phyloP scores from a whole-genome alignment of 148 eudicot genomes.

The Polygonum maritimum region DNA sequence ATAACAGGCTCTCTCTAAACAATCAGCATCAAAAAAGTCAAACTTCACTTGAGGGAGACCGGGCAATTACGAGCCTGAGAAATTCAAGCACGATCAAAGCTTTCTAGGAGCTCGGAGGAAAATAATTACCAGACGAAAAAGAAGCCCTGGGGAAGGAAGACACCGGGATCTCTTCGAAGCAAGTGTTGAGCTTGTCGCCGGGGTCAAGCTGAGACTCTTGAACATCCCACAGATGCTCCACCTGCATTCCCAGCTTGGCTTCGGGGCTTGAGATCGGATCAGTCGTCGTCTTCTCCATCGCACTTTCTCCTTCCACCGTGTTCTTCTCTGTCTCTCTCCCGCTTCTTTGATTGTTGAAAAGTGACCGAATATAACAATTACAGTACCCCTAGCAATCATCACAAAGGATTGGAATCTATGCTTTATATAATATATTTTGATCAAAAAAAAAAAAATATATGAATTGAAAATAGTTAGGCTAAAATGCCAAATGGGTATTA shows the following conservation, averaged over 20 bases:
- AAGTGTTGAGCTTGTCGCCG: constrained; percentile 86
- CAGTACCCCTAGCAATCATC: background rate
- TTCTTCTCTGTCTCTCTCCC: background rate
- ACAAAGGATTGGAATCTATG: background rate
- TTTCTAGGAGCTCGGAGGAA: background rate
- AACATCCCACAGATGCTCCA: constrained; percentile 84
- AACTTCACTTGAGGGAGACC: background rate
- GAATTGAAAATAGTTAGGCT: no score
- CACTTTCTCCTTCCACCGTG: background rate
- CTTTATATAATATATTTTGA: constrained; percentile 19
- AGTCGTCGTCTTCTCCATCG: background rate
- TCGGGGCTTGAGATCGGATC: constrained; percentile 50
- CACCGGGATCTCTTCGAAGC: constrained; percentile 80
- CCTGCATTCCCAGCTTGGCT: constrained; percentile 65
- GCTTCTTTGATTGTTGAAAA: background rate
- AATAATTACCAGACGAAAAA: constrained; percentile 40
- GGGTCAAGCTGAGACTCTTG: constrained; percentile 61
- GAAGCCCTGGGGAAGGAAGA: constrained; percentile 68
- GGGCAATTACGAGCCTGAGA: background rate
- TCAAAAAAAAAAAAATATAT: no score
- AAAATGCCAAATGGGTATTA: no score
- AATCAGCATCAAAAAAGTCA: background rate
- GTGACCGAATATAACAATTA: background rate
- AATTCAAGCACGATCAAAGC: background rate
- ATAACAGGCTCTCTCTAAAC: background rate